Evolutionary conservation across 495 filamentous ascomycete species (phyloP).

Genomic region (Daldinia loculata): DNA sequence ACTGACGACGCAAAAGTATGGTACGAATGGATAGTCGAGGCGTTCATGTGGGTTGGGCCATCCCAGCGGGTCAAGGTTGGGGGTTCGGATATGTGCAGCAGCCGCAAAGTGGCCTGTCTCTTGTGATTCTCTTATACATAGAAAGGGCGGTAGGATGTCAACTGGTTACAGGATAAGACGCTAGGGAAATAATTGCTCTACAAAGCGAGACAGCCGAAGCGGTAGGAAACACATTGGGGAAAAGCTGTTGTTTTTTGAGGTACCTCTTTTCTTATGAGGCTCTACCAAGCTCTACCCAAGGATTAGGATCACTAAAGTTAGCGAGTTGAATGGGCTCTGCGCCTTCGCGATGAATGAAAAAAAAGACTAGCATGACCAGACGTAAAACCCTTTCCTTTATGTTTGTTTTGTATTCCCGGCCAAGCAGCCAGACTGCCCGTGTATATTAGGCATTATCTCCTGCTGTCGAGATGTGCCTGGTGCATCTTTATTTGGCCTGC

Average conservation of each 20-base stretch:
- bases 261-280: slow-evolving; percentile 5
- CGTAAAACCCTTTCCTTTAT: neutral
- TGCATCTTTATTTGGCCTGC: neutral
- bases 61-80: slow-evolving; percentile 76
- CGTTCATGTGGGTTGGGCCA: slow-evolving; percentile 69
- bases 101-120: slow-evolving; percentile 88
- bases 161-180: neutral
- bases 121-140: slow-evolving; percentile 65
- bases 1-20: slow-evolving; percentile 96
- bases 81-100: slow-evolving; percentile 85
- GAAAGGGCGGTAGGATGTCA: neutral
- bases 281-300: no score
- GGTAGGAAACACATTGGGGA: slow-evolving; percentile 12
- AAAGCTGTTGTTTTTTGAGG: slow-evolving; percentile 30
- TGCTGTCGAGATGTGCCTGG: neutral
- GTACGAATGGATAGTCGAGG: slow-evolving; percentile 98
- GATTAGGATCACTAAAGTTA: slow-evolving; percentile 10
- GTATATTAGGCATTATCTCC: neutral
- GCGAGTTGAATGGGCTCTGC: neutral
- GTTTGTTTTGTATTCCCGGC: neutral
- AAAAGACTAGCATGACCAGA: slow-evolving; percentile 18
- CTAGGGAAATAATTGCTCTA: neutral
- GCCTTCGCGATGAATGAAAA: slow-evolving; percentile 14
- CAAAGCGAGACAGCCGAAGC: neutral
- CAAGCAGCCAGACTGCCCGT: neutral